Evolutionary conservation across 2,329 filamentous ascomycete genomes (phyloP).

Genomic region (Claviceps sp.): DNA sequence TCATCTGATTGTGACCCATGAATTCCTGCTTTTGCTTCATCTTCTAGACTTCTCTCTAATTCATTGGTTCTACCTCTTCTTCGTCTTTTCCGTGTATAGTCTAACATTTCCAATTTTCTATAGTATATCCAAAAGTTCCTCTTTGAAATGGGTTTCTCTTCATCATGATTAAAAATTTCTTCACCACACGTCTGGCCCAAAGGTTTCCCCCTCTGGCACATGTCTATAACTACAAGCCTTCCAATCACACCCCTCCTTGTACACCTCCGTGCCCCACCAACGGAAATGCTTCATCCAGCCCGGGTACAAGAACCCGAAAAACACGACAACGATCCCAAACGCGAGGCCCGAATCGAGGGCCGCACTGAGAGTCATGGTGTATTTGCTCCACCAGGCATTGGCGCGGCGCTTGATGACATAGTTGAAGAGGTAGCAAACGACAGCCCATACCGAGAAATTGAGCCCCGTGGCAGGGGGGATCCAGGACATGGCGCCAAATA

Average conservation of each 20-base stretch:
- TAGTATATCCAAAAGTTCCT: too few species aligned
- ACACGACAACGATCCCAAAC: constrained; percentile 70
- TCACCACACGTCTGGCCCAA: constrained; percentile 51
- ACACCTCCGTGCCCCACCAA: constrained; percentile 85
- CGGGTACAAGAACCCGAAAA: constrained; percentile 77
- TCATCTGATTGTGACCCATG: not conserved
- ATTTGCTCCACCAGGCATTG: constrained; percentile 75
- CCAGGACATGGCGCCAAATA: constrained; percentile 74
- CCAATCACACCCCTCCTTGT: constrained; percentile 78
- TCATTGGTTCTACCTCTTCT: not conserved
- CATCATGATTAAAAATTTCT: not conserved
- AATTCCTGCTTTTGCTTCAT: not conserved
- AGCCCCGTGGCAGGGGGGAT: constrained; percentile 77
- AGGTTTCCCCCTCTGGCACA: constrained; percentile 48
- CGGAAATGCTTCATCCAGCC: constrained; percentile 58
- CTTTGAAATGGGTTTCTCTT: not conserved
- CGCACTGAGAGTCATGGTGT: constrained; percentile 78
- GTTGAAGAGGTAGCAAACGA: constrained; percentile 80
- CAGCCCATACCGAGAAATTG: constrained; percentile 77
- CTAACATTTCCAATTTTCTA: too few species aligned
- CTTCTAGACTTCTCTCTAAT: too few species aligned
- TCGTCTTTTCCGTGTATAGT: not conserved
- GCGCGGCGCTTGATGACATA: constrained; percentile 56
- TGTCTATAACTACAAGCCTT: constrained; percentile 58
- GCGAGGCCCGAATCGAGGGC: constrained; percentile 73